These are phyloP conservation scores for Penicillium sp. DNA, from an alignment of 2,329 filamentous ascomycete species.

Conservation along the genomic window DNA sequence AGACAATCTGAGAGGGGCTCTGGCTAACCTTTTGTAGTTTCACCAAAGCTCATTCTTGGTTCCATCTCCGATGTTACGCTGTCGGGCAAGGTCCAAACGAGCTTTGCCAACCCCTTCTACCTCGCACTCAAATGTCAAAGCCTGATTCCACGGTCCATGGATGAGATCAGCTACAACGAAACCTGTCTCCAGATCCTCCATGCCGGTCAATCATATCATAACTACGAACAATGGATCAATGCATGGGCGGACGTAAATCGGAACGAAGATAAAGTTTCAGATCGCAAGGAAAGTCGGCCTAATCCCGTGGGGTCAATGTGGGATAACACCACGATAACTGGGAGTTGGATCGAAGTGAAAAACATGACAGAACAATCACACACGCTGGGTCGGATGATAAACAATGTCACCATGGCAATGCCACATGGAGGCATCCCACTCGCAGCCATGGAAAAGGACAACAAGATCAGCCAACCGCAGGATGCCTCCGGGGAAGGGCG, in stretches of 20 bases:
- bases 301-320: conserved; percentile 57
- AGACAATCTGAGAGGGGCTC: background rate
- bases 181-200: conserved; percentile 66
- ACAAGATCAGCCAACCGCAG: conserved; percentile 64
- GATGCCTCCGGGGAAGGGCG: conserved; percentile 61
- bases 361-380: conserved; percentile 50
- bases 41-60: conserved; percentile 62
- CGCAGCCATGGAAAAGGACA: conserved; percentile 56
- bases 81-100: conserved; percentile 52
- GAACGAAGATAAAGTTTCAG: conserved; percentile 40
- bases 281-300: conserved; percentile 48
- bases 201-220: conserved; percentile 62
- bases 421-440: conserved; percentile 65
- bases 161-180: conserved; percentile 37
- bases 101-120: conserved; percentile 59
- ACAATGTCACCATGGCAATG: conserved; percentile 72
- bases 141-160: conserved; percentile 47
- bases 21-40: conserved; percentile 41
- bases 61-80: conserved; percentile 47
- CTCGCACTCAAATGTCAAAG: conserved; percentile 54
- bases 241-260: conserved; percentile 49
- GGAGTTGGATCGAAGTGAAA: conserved; percentile 61
- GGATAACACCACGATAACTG: conserved; percentile 66
- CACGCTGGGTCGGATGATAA: conserved; percentile 54
- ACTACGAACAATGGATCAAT: conserved; percentile 56